A percentile compares a stretch with the other conserved stretches of the same genome.
These are phyloP conservation scores for Dittrichia graveolens DNA, from an alignment of 129 eudicot species.

Conservation along the genomic window DNA sequence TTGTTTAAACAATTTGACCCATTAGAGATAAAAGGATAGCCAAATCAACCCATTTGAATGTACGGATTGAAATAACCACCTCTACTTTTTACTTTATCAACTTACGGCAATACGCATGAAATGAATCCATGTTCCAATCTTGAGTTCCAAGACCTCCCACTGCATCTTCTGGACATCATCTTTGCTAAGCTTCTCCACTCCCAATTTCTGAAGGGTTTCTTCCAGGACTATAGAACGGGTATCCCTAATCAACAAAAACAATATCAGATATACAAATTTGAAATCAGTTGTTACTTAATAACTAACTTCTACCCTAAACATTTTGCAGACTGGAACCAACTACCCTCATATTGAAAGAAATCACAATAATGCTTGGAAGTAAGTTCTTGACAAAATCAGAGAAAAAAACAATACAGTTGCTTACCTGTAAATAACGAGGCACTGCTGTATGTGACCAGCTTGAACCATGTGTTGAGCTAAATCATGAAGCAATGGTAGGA, in stretches of 20 bases:
- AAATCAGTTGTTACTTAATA: constrained; percentile 1
- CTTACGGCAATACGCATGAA: constrained; percentile 99
- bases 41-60: background rate
- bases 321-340: background rate
- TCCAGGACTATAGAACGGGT: constrained; percentile 90
- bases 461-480: constrained; percentile 93
- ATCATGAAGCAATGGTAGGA: constrained; percentile 90
- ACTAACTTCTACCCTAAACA: background rate
- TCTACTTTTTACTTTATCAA: constrained; percentile 12
- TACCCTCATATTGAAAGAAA: background rate
- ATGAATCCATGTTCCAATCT: constrained; percentile 99
- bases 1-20: background rate
- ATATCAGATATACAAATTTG: constrained; percentile 2
- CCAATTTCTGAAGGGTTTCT: constrained; percentile 88
- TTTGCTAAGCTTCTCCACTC: constrained; percentile 97
- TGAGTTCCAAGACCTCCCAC: constrained; percentile 98
- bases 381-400: background rate
- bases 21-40: background rate
- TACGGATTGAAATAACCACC: background rate
- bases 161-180: constrained; percentile 99
- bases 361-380: background rate
- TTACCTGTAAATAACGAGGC: constrained; percentile 84
- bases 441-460: constrained; percentile 80
- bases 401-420: background rate
- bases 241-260: constrained; percentile 53